Conservation (phyloP, 768 basidiomycete species). For the Lactarius quietus region DNA sequence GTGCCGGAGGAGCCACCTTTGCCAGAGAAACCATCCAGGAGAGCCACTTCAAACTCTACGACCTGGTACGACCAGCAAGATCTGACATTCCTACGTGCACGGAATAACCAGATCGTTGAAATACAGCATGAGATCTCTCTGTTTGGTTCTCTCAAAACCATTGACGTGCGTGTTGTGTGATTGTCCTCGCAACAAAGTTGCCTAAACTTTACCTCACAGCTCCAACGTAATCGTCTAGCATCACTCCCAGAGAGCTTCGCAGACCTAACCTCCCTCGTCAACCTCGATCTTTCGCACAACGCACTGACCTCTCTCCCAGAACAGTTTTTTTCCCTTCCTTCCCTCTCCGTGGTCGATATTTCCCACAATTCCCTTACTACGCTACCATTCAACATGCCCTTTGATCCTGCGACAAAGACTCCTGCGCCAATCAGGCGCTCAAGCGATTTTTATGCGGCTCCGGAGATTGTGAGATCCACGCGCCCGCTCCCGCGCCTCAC, state of each 20-base stretch:
- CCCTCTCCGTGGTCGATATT: slow-evolving; percentile 61
- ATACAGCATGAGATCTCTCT: slow-evolving; percentile 80
- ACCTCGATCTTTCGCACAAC: slow-evolving; percentile 75
- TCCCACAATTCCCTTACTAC: slow-evolving; percentile 64
- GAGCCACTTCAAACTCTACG: slow-evolving; percentile 41
- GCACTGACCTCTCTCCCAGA: slow-evolving; percentile 56
- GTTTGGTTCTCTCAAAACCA: slow-evolving; percentile 74
- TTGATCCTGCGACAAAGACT: slow-evolving; percentile 32
- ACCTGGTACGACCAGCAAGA: slow-evolving; percentile 84
- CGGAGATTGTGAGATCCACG: slow-evolving; percentile 57
- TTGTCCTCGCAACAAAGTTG: neutral
- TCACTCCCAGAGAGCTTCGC: slow-evolving; percentile 62
- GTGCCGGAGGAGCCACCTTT: slow-evolving; percentile 58
- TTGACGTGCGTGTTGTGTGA: slow-evolving; percentile 56
- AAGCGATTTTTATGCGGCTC: slow-evolving; percentile 56
- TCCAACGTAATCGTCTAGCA: slow-evolving; percentile 69
- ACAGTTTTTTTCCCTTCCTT: slow-evolving; percentile 64
- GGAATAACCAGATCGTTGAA: slow-evolving; percentile 76
- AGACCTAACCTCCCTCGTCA: slow-evolving; percentile 62
- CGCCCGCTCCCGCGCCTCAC: slow-evolving; percentile 63
- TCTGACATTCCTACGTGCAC: slow-evolving; percentile 67
- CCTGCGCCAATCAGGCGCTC: slow-evolving; percentile 34
- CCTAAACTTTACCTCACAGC: slow-evolving; percentile 37
- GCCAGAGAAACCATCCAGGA: slow-evolving; percentile 32
- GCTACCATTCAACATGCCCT: slow-evolving; percentile 61